Conservation (phyloP, 2,329 filamentous ascomycete genomes). For the Monilinia aucupariae region DNA sequence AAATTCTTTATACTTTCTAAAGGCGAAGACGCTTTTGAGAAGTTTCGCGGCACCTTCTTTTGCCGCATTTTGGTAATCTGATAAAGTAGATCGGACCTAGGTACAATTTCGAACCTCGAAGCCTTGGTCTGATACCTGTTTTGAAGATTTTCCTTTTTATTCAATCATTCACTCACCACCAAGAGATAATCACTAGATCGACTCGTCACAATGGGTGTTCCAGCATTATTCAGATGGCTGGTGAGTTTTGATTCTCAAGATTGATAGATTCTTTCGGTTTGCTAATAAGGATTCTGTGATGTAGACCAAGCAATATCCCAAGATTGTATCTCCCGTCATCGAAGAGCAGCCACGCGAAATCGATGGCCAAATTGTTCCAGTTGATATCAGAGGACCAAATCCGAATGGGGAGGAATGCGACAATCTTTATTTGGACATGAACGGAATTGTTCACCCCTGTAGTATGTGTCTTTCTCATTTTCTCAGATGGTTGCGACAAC, state of each 20-base stretch:
- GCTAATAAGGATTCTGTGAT: slow-evolving; percentile 10
- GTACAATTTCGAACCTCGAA: neutral
- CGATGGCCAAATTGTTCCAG: slow-evolving; percentile 77
- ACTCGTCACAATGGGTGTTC: slow-evolving; percentile 32
- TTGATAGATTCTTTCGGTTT: neutral
- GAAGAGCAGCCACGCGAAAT: slow-evolving; percentile 79
- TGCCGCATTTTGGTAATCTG: neutral
- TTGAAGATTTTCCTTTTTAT: neutral
- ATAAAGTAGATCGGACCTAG: neutral
- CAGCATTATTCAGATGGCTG: slow-evolving; percentile 71
- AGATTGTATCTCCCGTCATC: slow-evolving; percentile 87
- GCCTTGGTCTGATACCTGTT: neutral
- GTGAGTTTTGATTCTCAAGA: slow-evolving; percentile 36
- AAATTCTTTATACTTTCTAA: neutral
- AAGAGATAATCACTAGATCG: neutral
- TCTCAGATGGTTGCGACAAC: neutral
- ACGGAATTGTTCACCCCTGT: slow-evolving; percentile 98
- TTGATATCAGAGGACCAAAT: slow-evolving; percentile 79
- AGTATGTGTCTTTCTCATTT: slow-evolving; percentile 36
- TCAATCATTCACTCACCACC: neutral
- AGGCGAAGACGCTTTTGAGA: neutral
- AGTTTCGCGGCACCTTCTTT: neutral
- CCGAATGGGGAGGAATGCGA: slow-evolving; percentile 98
- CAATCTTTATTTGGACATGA: slow-evolving; percentile 98
- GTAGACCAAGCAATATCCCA: slow-evolving; percentile 85